Conservation (phyloP, 441 rosid genomes). For the Populus hybrid region DNA sequence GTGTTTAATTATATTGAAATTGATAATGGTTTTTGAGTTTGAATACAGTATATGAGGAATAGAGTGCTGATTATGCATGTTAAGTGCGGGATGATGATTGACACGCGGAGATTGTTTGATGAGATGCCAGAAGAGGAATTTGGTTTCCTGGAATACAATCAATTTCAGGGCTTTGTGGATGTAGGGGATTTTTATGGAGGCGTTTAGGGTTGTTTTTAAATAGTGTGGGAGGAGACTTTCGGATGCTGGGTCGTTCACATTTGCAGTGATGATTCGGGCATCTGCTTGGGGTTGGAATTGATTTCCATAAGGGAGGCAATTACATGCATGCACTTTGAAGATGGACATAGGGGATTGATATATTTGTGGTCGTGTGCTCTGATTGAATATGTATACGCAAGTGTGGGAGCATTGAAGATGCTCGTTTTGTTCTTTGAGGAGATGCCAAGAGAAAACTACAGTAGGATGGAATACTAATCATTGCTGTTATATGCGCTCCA, state of each 20-base stretch:
- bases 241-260: conserved; percentile 51
- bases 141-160: conserved; percentile 63
- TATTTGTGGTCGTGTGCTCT: conserved; percentile 69
- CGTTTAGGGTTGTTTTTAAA: conserved; percentile 56
- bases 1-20: conserved; percentile 55
- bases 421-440: conserved; percentile 57
- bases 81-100: conserved; percentile 71
- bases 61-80: conserved; percentile 71
- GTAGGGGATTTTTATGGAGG: conserved; percentile 57
- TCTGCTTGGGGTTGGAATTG: conserved; percentile 62
- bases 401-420: conserved; percentile 83
- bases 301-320: conserved; percentile 58
- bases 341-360: conserved; percentile 44
- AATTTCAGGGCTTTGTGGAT: conserved; percentile 60
- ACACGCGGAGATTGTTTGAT: conserved; percentile 65
- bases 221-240: conserved; percentile 82
- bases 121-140: conserved; percentile 73
- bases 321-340: conserved; percentile 66
- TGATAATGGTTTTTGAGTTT: no score
- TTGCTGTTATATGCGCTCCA: conserved; percentile 81
- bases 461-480: conserved; percentile 86
- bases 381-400: conserved; percentile 89
- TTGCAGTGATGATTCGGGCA: conserved; percentile 63
- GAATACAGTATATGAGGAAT: conserved; percentile 68
- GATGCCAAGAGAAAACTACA: conserved; percentile 70